These are phyloP conservation scores for Chytriomyces sp. DNA, from an alignment of 192 early-diverging fungal genomes.

Conservation along the genomic window DNA sequence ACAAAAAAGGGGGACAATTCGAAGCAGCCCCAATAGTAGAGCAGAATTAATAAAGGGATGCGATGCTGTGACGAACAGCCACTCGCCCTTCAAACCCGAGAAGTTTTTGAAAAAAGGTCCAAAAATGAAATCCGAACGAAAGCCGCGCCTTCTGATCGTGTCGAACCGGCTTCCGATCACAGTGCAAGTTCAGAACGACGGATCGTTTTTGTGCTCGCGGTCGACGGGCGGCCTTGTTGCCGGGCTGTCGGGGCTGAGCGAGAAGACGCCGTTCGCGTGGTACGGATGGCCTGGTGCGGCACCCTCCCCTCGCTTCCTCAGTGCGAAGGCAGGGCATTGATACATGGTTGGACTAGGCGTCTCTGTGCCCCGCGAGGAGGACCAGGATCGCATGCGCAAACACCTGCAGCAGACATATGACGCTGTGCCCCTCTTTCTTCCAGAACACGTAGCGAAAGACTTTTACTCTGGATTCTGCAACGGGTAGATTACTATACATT, in stretches of 20 bases:
- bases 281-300: slow-evolving; percentile 94
- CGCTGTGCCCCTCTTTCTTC: slow-evolving; percentile 92
- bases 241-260: slow-evolving; percentile 90
- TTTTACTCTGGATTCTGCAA: slow-evolving; percentile 99
- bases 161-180: slow-evolving; percentile 98
- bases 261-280: slow-evolving; percentile 96
- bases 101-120: too few species aligned
- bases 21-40: too few species aligned
- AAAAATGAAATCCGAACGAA: too few species aligned
- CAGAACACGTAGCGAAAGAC: slow-evolving; percentile 88
- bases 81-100: too few species aligned
- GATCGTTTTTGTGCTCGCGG: slow-evolving; percentile 75
- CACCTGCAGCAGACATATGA: slow-evolving; percentile 77
- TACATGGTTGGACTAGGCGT: slow-evolving; percentile 15
- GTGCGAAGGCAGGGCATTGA: neutral
- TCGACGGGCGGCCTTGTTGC: slow-evolving; percentile 95
- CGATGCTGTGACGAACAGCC: too few species aligned
- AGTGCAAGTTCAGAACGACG: slow-evolving; percentile 58
- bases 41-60: too few species aligned
- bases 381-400: slow-evolving; percentile 69
- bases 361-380: slow-evolving; percentile 40
- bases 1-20: neutral
- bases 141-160: slow-evolving; percentile 76
- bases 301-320: neutral
- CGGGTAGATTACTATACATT: slow-evolving; percentile 35